Evolutionary conservation across 2,329 filamentous ascomycete genomes (phyloP).

Genomic region (Calonectria pseudoturangicola): DNA sequence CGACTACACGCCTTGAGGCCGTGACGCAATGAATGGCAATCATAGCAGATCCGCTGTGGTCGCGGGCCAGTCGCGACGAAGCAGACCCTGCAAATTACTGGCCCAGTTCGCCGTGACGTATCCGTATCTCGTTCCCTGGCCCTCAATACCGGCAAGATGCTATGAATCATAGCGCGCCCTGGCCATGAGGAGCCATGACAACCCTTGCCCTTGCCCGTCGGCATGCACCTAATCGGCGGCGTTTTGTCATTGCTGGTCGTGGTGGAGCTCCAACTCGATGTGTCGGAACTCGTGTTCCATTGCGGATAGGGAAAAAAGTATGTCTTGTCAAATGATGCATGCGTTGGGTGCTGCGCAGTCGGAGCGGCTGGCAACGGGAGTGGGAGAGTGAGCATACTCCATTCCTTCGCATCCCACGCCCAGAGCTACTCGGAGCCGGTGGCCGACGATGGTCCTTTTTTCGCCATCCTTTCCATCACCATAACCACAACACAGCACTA

Average conservation of each 20-base stretch:
- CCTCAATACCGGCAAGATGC: constrained; percentile 26
- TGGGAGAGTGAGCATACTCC: constrained; percentile 14
- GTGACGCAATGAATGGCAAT: constrained; percentile 18
- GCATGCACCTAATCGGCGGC: constrained; percentile 23
- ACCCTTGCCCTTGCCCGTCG: constrained; percentile 16
- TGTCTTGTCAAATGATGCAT: constrained; percentile 32
- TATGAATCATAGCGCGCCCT: constrained; percentile 8
- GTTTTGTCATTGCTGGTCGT: neutral
- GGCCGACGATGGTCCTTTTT: constrained; percentile 18
- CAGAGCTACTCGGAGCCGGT: constrained; percentile 1
- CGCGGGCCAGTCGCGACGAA: neutral
- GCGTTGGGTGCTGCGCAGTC: constrained; percentile 30
- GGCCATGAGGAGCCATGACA: neutral
- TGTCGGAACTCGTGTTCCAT: constrained; percentile 19
- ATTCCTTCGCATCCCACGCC: constrained; percentile 36
- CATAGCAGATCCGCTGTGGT: constrained; percentile 13
- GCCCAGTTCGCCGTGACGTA: constrained; percentile 33
- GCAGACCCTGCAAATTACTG: constrained; percentile 7
- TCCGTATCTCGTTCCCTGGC: constrained; percentile 13
- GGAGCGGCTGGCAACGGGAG: constrained; percentile 30
- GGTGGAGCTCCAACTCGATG: constrained; percentile 28
- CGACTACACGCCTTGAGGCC: neutral
- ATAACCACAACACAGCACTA: neutral
- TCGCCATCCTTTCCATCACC: constrained; percentile 2
- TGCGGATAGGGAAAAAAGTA: constrained; percentile 5